Evolutionary conservation across 768 basidiomycete genomes (phyloP), one percentile per base, ranked within the genome.

Genomic region (Boletus pseudopeckii): DNA sequence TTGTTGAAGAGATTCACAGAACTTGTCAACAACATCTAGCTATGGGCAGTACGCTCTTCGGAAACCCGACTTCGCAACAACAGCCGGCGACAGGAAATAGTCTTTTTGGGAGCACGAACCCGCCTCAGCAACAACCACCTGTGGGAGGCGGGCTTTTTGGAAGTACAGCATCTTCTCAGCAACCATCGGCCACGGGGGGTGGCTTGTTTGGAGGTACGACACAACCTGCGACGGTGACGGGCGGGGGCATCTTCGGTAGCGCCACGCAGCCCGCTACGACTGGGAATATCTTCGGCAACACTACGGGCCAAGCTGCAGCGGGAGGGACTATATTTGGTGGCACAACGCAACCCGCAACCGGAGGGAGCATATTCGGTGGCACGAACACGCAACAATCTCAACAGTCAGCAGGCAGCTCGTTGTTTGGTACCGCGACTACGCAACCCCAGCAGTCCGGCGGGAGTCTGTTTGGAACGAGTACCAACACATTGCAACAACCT

Each of bases 91-190:
- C 70, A 28, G 59, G 65, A 1, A 56, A 62, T 14, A 45, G 24
- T 51, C 22, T 71, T 17, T 71, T 71, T n/a, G 71, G 69, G 22
- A 52, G 30, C 37, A 56, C 58, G 8, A 54, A 56, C 58, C 48
- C 51, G 14, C 53, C 68, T 33, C 69, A 72, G 30, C 66, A 63
- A 42, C 66, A 58, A 50, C 52, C 61, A 7, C 48, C 59, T 15
- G 42, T 46, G 14, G 64, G 64, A 24, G 42, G 59, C 10, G 34
- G 54, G n/a, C 52, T 59, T 33, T 64, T 64, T 17, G 63, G 64
- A 37, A 38, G 37, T 37, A 46, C 61, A 10, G 33, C 17, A 15
- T n/a, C 57, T 36, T 26, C 54, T 34, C 62, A 63, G 9, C 62
- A 62, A 9, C 51, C 55, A 26, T 47, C 53, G 6, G n/a, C 36